phyloP scores from a whole-genome alignment of 208 protist species.

The Acanthamoeba castellanii region DNA sequence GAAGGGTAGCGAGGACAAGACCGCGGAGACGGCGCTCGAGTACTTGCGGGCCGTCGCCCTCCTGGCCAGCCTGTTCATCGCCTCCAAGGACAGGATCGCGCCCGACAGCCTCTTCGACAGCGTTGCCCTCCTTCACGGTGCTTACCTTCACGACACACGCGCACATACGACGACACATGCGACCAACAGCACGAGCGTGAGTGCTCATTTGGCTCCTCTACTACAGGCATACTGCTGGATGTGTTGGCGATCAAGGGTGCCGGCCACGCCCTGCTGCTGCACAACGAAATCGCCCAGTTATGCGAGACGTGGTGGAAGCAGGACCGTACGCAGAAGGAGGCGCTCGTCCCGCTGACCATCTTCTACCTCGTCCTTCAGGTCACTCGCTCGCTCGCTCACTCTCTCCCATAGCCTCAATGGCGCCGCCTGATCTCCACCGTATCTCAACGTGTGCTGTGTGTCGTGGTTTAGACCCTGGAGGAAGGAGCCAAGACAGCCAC shows the following conservation, averaged over 20 bases:
- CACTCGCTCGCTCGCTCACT: slow-evolving; percentile 1
- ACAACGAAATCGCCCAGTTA: slow-evolving; percentile 11
- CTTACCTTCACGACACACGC: not conserved
- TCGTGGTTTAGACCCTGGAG: not conserved
- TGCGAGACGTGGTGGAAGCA: slow-evolving; percentile 65
- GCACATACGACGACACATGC: not conserved
- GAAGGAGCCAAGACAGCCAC: slow-evolving; percentile 58
- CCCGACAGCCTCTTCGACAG: not conserved
- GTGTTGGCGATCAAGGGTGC: not conserved
- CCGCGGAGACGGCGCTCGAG: not conserved
- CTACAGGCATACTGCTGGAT: not conserved
- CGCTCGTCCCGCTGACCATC: slow-evolving; percentile 85
- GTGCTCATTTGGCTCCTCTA: not conserved
- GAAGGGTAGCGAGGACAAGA: not conserved
- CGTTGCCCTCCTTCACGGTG: slow-evolving; percentile 2
- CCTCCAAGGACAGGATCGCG: slow-evolving; percentile 37
- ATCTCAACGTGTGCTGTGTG: too few species aligned
- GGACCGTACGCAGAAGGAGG: slow-evolving; percentile 46
- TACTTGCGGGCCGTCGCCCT: not conserved
- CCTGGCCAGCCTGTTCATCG: not conserved
- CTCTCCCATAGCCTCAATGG: not conserved
- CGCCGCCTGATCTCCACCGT: not conserved
- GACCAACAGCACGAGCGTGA: not conserved
- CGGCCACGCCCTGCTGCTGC: not conserved
- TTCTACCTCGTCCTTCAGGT: slow-evolving; percentile 80